Conservation (phyloP, 1,139 yeast genomes). For the Sugiyamaella neomexicana region DNA sequence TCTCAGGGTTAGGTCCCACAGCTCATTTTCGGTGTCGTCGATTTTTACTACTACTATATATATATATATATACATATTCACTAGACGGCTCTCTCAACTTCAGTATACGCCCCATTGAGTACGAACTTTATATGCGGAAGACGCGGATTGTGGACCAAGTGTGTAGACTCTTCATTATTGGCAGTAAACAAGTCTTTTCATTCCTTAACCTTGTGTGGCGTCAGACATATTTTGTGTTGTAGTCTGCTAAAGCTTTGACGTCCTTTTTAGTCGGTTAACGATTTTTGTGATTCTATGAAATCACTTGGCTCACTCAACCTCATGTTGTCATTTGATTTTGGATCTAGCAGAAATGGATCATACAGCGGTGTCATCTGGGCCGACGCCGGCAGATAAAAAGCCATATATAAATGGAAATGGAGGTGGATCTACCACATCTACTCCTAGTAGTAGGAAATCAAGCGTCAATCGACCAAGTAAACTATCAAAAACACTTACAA, state of each 20-base stretch:
- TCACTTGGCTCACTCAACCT: background rate
- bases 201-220: too few relatives aligned
- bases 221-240: background rate
- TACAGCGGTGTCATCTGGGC: constrained; percentile 7
- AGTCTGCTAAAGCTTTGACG: background rate
- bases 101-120: too few relatives aligned
- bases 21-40: too few relatives aligned
- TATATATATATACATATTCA: too few relatives aligned
- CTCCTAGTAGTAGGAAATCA: constrained; percentile 3
- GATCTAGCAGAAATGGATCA: constrained; percentile 11
- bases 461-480: constrained; percentile 4
- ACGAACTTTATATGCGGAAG: too few relatives aligned
- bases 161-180: too few relatives aligned
- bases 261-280: background rate
- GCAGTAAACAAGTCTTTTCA: too few relatives aligned
- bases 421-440: constrained; percentile 3
- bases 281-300: too few relatives aligned
- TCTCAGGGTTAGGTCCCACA: too few relatives aligned
- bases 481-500: constrained; percentile 19
- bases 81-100: too few relatives aligned
- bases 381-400: constrained; percentile 10
- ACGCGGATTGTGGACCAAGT: too few relatives aligned
- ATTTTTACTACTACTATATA: too few relatives aligned
- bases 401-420: constrained; percentile 5
- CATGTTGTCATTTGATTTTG: constrained; percentile 9